These are phyloP conservation scores for Fusarium compactum DNA, from an alignment of 2,329 filamentous ascomycete genomes.

Conservation along the genomic window DNA sequence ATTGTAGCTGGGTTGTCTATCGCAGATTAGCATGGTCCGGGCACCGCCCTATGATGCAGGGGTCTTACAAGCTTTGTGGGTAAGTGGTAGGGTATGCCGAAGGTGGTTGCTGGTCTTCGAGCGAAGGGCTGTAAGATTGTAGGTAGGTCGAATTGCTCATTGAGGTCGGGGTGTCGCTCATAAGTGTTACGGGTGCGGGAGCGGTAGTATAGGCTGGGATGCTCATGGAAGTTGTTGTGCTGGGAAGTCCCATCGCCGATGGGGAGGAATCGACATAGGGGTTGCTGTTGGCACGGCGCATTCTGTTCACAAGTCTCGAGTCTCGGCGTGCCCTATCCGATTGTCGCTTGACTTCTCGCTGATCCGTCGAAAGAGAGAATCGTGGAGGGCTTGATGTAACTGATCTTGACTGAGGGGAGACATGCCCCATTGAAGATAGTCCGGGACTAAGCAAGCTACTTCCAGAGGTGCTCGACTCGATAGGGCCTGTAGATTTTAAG, in stretches of 20 bases:
- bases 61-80: conserved; percentile 54
- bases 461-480: conserved; percentile 52
- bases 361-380: conserved; percentile 66
- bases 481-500: conserved; percentile 42
- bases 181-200: conserved; percentile 62
- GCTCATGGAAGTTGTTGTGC: conserved; percentile 57
- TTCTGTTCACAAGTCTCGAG: conserved; percentile 65
- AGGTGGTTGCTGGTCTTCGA: conserved; percentile 58
- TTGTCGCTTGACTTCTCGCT: conserved; percentile 72
- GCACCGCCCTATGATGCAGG: conserved; percentile 39
- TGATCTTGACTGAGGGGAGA: conserved; percentile 63
- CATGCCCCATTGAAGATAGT: conserved; percentile 59
- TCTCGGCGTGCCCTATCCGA: conserved; percentile 70
- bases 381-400: conserved; percentile 70
- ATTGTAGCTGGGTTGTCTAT: conserved; percentile 54
- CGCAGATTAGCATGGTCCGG: conserved; percentile 49
- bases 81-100: conserved; percentile 52
- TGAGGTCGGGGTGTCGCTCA: conserved; percentile 62
- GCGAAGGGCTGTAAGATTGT: conserved; percentile 62
- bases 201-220: conserved; percentile 66
- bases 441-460: conserved; percentile 59
- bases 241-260: conserved; percentile 49
- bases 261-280: conserved; percentile 57
- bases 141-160: conserved; percentile 60
- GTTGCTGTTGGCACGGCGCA: conserved; percentile 64